Conservation (phyloP, 306 rosid species). For the Castanopsis chinensis region DNA sequence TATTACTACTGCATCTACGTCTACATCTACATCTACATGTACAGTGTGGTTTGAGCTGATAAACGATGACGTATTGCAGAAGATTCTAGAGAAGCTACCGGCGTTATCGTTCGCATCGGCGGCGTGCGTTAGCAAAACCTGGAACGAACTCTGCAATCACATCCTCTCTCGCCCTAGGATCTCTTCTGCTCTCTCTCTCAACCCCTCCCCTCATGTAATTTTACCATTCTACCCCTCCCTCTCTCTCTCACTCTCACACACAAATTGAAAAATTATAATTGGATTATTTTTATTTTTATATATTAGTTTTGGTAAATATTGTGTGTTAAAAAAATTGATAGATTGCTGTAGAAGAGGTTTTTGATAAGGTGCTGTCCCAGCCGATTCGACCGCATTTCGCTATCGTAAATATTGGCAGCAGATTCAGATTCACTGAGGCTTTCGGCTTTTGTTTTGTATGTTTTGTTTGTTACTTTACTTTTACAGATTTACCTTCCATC, state of each 20-base stretch:
- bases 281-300: too few species aligned
- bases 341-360: constrained; percentile 41
- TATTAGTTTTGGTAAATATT: too few species aligned
- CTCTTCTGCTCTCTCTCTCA: constrained; percentile 65
- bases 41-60: neutral
- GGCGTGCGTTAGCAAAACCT: constrained; percentile 58
- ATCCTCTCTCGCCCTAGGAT: constrained; percentile 62
- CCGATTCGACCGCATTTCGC: constrained; percentile 12
- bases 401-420: constrained; percentile 34
- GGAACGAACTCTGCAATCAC: constrained; percentile 48
- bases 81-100: constrained; percentile 37
- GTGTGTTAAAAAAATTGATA: neutral
- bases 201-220: constrained; percentile 43
- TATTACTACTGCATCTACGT: too few species aligned
- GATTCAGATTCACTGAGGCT: constrained; percentile 22
- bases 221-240: neutral
- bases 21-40: too few species aligned
- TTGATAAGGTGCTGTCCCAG: constrained; percentile 32
- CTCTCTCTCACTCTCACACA: too few species aligned
- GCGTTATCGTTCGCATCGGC: constrained; percentile 62
- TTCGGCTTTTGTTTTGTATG: constrained; percentile 15
- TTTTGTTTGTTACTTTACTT: too few species aligned
- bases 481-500: too few species aligned
- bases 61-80: constrained; percentile 28
- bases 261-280: neutral